Percentiles rank a stretch among this genome's conserved stretches.
Evolutionary conservation across 1,139 yeast species (phyloP).

Genomic region (Blastobotrys indianensis): DNA sequence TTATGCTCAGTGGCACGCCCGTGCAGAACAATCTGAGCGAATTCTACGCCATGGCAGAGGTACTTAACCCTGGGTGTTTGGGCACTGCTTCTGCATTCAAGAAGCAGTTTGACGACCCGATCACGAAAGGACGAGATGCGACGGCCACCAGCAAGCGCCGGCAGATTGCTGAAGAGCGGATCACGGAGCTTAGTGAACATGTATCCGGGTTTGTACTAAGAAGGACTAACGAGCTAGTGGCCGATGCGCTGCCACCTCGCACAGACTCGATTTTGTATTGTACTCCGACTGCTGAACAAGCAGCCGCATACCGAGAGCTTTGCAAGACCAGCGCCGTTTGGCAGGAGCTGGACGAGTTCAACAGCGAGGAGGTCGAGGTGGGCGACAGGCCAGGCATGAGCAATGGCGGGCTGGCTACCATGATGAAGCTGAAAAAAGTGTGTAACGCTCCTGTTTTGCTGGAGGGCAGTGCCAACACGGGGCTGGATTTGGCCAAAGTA

Average conservation of each 20-base stretch:
- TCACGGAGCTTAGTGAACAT: conserved; percentile 54
- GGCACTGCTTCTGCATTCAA: conserved; percentile 64
- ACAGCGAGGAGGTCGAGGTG: conserved; percentile 1
- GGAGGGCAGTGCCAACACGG: conserved; percentile 14
- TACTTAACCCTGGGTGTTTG: conserved; percentile 75
- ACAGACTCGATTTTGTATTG: conserved; percentile 78
- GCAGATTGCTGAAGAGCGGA: conserved; percentile 53
- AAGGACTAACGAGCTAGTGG: conserved; percentile 63
- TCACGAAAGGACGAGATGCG: conserved; percentile 65
- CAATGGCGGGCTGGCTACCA: conserved; percentile 55
- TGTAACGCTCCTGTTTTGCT: conserved; percentile 77
- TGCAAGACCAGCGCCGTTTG: conserved; percentile 33
- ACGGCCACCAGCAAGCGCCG: conserved; percentile 51
- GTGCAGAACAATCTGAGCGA: conserved; percentile 88
- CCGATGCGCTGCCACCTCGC: conserved; percentile 64
- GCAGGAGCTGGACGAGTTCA: conserved; percentile 8
- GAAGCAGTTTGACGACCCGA: conserved; percentile 62
- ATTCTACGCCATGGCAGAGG: conserved; percentile 73
- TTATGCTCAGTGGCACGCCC: conserved; percentile 86
- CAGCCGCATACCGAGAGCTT: conserved; percentile 49
- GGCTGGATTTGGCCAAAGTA: background rate
- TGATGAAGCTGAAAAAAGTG: conserved; percentile 69
- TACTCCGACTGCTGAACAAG: conserved; percentile 63
- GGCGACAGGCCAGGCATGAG: conserved; percentile 3
- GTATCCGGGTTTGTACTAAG: conserved; percentile 69